Conservation (phyloP, 169 alveolate species). For the Neospora caninum region DNA sequence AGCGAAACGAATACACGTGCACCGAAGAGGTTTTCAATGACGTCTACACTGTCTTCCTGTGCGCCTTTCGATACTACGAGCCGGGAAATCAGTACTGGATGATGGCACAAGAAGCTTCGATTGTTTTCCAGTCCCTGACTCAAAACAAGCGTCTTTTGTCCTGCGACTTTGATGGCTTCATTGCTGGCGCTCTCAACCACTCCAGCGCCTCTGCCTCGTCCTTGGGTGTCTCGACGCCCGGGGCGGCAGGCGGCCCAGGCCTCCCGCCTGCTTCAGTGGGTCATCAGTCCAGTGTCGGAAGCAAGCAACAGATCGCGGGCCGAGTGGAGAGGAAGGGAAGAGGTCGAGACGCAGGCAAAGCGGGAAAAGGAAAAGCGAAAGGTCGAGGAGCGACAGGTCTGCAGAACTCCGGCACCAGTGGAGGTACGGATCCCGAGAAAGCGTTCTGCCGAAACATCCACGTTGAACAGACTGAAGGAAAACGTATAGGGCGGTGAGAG, state of each 20-base stretch:
- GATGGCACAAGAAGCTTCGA: constrained; percentile 62
- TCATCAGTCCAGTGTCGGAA: neutral
- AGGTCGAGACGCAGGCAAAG: neutral
- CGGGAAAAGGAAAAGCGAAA: neutral
- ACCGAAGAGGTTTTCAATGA: constrained; percentile 61
- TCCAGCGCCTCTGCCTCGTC: neutral
- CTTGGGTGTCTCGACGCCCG: neutral
- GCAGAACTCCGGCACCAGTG: neutral
- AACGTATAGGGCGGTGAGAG: too few species aligned
- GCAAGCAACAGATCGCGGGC: neutral
- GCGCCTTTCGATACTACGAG: constrained; percentile 64
- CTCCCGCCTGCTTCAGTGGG: neutral
- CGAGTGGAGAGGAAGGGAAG: neutral
- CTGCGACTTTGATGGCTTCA: constrained; percentile 5
- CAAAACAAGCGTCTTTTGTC: constrained; percentile 24
- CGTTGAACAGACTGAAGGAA: too few species aligned
- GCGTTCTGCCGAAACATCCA: too few species aligned
- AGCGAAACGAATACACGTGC: constrained; percentile 11
- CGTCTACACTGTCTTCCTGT: constrained; percentile 52
- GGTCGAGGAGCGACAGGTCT: neutral
- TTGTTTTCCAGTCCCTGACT: constrained; percentile 9
- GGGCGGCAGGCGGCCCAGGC: neutral
- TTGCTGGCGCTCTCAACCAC: neutral
- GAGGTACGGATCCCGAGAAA: neutral
- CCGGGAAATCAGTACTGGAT: constrained; percentile 67